Evolutionary conservation across 2,329 filamentous ascomycete species (phyloP), one percentile per base, ranked within the genome.

Genomic region (Colletotrichum chrysophilum): DNA sequence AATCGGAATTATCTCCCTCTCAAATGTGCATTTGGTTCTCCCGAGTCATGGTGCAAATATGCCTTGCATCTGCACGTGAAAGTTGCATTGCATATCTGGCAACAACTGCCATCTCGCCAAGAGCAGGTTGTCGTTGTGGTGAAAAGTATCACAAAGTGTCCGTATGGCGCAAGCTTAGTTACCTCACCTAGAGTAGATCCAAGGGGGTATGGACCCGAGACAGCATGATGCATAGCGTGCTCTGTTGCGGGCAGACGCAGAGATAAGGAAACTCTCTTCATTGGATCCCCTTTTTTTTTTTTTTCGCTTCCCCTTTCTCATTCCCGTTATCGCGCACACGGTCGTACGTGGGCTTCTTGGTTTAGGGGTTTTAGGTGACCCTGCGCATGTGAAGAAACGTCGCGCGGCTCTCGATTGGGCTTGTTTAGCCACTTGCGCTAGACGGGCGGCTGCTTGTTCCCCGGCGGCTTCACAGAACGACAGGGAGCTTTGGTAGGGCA

Each of bases 211-310:
- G 68, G 72, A n/a, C 70, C 61, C 55, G 68, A 71, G 55, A 62
- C 61, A 28, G 62, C 61, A 71, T 71, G 67, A 74, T 71, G 68
- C 52, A 38, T 36, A 28, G 36, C 18, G 61, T 34, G 52, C 32
- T 18, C 28, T 61, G 38, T 55, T 28, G 28, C 18, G 18, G 13
- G 34, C 66, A 56, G 21, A 21, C 38, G 18, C 56, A 61, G 28
- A 75, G 73, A 73, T 75, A 75, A 72, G 70, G n/a, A 73, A 60
- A 73, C 55, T 67, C 61, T 67, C 61, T 55, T 56, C 62, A 75
- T 75, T 75, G 72, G 70, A 55, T 24, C 64, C n/a, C 38, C 18
- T 0, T 34, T 36, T 48, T 48, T 34, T 36, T 48, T 48, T 43
- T 43, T 12, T 24, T 36, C n/a, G 14, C 14, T 14, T 32, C 38